Conservation (phyloP, 257 asterid genomes). For the Solanum tarapatanum region DNA sequence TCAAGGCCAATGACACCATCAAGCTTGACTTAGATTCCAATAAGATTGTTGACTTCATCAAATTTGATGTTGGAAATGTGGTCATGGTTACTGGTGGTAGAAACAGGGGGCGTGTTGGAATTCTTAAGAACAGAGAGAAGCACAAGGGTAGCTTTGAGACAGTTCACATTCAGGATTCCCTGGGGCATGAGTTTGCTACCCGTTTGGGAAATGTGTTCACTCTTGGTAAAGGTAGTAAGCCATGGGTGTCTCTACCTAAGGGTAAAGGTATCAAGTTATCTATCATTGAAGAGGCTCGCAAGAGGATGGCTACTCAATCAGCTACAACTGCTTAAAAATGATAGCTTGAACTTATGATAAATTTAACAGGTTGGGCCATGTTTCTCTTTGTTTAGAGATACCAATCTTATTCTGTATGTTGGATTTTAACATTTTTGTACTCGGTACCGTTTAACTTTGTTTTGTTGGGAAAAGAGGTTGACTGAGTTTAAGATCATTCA, state of each 20-base stretch:
- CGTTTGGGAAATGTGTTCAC: constrained; percentile 26
- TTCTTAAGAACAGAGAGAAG: constrained; percentile 22
- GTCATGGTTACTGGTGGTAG: constrained; percentile 33
- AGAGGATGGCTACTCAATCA: constrained; percentile 21
- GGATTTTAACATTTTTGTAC: background rate
- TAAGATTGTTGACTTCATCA: constrained; percentile 23
- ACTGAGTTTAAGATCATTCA: background rate
- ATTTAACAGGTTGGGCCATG: background rate
- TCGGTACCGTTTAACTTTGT: background rate
- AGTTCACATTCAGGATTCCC: constrained; percentile 17
- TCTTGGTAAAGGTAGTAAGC: constrained; percentile 26
- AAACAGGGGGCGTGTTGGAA: constrained; percentile 27
- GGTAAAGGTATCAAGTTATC: constrained; percentile 27
- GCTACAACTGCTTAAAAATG: constrained; percentile 9
- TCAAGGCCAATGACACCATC: constrained; percentile 25
- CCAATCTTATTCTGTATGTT: background rate
- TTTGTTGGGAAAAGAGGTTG: background rate
- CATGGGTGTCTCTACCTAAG: constrained; percentile 28
- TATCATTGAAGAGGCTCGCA: constrained; percentile 26
- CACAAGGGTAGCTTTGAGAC: constrained; percentile 30
- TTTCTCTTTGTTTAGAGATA: background rate
- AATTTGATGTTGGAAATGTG: constrained; percentile 27
- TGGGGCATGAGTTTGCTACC: constrained; percentile 26
- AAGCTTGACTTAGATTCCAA: constrained; percentile 20
- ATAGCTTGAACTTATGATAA: background rate